A percentile compares a stretch with the other conserved stretches of the same genome.
phyloP scores from a whole-genome alignment of 73 alveolate species.

The Paramecium sexaurelia region DNA sequence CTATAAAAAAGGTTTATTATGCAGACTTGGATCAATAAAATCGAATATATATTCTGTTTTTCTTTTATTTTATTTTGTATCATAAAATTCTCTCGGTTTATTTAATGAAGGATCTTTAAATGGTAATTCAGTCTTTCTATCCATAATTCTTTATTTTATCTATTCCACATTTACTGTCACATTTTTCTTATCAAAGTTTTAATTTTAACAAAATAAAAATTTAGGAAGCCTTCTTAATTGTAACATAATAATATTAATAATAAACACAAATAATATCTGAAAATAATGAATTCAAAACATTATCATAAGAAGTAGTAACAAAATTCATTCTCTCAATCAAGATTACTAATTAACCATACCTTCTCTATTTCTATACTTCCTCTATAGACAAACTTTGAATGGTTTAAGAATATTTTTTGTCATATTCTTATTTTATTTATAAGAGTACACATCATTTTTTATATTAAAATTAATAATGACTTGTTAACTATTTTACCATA shows the following conservation, averaged over 20 bases:
- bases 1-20: neutral
- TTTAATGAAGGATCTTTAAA: constrained; percentile 25
- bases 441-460: neutral
- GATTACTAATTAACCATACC: too few species aligned
- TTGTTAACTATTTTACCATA: neutral
- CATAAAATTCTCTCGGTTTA: constrained; percentile 52
- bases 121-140: constrained; percentile 61
- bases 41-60: constrained; percentile 59
- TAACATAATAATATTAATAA: neutral
- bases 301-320: too few species aligned
- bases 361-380: too few species aligned
- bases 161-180: constrained; percentile 11
- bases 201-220: constrained; percentile 22
- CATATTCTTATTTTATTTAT: neutral
- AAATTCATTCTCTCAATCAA: too few species aligned
- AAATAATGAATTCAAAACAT: neutral
- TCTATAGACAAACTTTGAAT: too few species aligned
- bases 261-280: neutral
- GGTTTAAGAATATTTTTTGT: neutral
- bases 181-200: neutral
- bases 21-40: constrained; percentile 42
- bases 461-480: neutral
- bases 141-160: neutral
- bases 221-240: neutral
- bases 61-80: constrained; percentile 59